Evolutionary conservation across 2,329 filamentous ascomycete species (phyloP), one percentile per base, ranked within the genome.

Genomic region (Lachnellula suecica): DNA sequence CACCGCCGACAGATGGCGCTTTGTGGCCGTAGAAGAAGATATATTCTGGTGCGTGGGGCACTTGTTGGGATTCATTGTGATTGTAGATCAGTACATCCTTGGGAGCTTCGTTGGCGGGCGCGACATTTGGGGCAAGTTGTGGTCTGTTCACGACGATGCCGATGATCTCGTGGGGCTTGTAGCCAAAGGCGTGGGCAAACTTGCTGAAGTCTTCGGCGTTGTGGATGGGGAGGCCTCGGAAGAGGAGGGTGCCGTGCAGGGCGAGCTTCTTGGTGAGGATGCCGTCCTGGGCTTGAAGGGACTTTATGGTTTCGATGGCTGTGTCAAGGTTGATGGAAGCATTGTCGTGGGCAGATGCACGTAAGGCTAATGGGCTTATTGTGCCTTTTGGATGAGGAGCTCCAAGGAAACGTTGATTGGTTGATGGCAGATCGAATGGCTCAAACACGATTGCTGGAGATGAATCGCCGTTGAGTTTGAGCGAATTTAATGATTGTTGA

Each of bases 21-120:
- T 31, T 25, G 24, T 51, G 42, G 13, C 13, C 62, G 43, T 77
- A 78, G 65, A 78, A 77, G 59, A 79, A 77, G 44, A 79, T 73
- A 52, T 79, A 79, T 53, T 74, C 76, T 1, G 76, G 76, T 0
- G 75, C 74, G 52, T 79, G 76, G 1, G 76, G 76, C 0, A 78
- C 75, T 54, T 78, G 75, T 0, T 74, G 73, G 0, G 73, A 77
- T 56, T 79, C 76, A 53, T 79, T 79, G 63, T 79, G 76, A 57
- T 70, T 77, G 59, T 77, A 78, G 37, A 79, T 77, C 7, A 72
- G 64, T 1, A 76, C 72, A 44, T 75, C 70, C 56, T 75, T 75
- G 1, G 75, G 73, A 2, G 74, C 69, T 59, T 78, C 74, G 50
- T 77, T 79, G 4, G 76, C 76, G 0, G 75, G 74, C 2, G 72